Evolutionary conservation across 2,329 filamentous ascomycete species (phyloP), one percentile per base, ranked within the genome.

Genomic region (Colletotrichum tanaceti): DNA sequence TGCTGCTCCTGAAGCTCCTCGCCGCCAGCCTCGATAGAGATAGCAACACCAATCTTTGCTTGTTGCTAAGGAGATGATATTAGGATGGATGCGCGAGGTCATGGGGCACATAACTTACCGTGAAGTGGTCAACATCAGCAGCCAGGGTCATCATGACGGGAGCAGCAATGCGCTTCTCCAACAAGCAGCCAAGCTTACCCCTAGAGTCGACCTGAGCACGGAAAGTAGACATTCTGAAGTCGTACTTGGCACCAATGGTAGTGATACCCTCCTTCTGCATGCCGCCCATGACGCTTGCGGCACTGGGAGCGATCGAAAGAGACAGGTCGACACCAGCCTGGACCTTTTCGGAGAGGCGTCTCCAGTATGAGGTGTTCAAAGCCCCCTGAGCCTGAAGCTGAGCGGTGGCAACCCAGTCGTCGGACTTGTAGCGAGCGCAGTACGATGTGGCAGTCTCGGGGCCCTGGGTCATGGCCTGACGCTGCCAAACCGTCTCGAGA

Each of bases 311-410:
- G 73, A 97, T 91, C 72, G 94, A 91, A 68, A 99, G 87, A 80
- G 94, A 97, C 86, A 97, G 90, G 75, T 98, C 95, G 74, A 97
- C 93, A 81, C 96, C 96, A 71, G 94, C 95, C 84, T 98, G 95
- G 39, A 99, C 94, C 83, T 94, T 96, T 73, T 98, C 96, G 28
- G 94, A 96, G 74, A 99, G 83, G 77, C 88, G 91, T 79, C 92
- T 90, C 96, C 96, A 99, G 89, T 96, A 99, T 41, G 94, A 95
- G 52, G 94, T 91, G 80, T 92, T 95, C 72, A 99, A 83, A 70
- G 91, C 93, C 70, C 96, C 94, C 81, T 95, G 93, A 65, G 81
- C 77, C 78, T 97, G 90, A 64, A 98, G 85, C 83, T 98, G 95
- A 72, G 91, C 93, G 72, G 92, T 97, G 61, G 92, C 95, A 77